Base-by-base conservation (phyloP, 441 rosid genomes). In the California macrophylla region DNA sequence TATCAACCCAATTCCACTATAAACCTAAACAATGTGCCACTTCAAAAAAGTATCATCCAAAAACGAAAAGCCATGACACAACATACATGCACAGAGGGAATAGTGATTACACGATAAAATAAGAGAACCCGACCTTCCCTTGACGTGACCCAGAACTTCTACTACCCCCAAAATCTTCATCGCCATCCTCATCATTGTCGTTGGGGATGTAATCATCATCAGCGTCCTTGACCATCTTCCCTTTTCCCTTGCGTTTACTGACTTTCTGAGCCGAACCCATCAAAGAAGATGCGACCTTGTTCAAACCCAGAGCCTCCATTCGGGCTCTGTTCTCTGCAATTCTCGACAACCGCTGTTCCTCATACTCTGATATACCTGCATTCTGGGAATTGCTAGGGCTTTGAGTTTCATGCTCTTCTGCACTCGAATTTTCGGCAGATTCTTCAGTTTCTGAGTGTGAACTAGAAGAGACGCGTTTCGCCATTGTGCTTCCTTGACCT, bases 261-360 rank as follows among this genome's bases (percentile, higher is more conserved):
- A 76, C 70, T 54, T 60, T 78, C 63, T 23, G 82, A 63, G 73
- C 54, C 29, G 90, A 77, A 65, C 70, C 80, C 75, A 79, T 66
- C 29, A 89, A 69, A 72, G 89, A 79, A 66, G 79, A 80, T n/a
- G 89, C 89, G 70, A 86, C 40, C 77, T 80, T 86, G 29, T 73
- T 73, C 58, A 93, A 82, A 73, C 98, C 96, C 68, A 93, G 71
- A 60, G 96, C 94, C 77, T 85, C 94, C 89, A 89, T 85, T 74
- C 89, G 83, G n/a, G 89, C 90, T 74, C 75, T 83, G 83, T 93
- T 91, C 86, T 85, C 89, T 10, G 90, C 88, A 67, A 91, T 93
- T 79, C 93, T 90, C 18, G 84, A 67, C 2, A 86, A 72, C 73
- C 97, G 86, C 87, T 75, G 87, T 71, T 83, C 85, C 85, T 92